A percentile compares a stretch with the other conserved stretches of the same genome.
Conservation (phyloP, 202 grass and related monocot species). For the Panicum hallii region DNA sequence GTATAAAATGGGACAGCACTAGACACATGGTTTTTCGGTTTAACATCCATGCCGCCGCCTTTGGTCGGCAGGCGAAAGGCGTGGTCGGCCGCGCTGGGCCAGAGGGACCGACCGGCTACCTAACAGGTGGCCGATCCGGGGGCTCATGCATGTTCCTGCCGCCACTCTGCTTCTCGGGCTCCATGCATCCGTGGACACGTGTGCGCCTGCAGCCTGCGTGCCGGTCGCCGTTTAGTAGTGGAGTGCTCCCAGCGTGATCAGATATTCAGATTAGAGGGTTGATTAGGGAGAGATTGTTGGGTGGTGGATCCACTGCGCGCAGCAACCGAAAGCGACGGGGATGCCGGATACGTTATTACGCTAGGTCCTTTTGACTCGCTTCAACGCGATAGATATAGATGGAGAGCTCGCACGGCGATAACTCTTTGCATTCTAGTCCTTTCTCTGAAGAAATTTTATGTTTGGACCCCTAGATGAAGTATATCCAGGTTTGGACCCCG, state of each 20-base stretch:
- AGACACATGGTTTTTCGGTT: too few species aligned
- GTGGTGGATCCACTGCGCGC: background rate
- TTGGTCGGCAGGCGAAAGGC: conserved; percentile 8
- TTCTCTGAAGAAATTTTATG: too few species aligned
- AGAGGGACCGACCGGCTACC: background rate
- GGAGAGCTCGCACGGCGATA: too few species aligned
- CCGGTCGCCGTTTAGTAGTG: background rate
- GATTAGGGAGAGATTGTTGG: background rate
- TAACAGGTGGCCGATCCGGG: background rate
- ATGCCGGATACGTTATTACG: too few species aligned
- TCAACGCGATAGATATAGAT: background rate
- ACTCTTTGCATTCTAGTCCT: too few species aligned
- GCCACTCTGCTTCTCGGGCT: background rate
- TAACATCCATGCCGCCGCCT: too few species aligned
- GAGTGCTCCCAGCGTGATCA: background rate
- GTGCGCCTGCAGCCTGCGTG: background rate
- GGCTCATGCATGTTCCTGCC: background rate
- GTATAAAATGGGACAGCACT: too few species aligned
- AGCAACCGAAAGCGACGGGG: background rate
- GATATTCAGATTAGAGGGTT: background rate
- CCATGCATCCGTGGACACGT: conserved; percentile 1
- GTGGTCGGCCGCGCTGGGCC: conserved; percentile 20
- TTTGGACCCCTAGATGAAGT: too few species aligned
- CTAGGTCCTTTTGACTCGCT: background rate
- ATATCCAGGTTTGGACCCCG: too few species aligned